These are phyloP conservation scores for Talaromyces sp. DNA, from an alignment of 2,329 filamentous ascomycete genomes.

Conservation along the genomic window DNA sequence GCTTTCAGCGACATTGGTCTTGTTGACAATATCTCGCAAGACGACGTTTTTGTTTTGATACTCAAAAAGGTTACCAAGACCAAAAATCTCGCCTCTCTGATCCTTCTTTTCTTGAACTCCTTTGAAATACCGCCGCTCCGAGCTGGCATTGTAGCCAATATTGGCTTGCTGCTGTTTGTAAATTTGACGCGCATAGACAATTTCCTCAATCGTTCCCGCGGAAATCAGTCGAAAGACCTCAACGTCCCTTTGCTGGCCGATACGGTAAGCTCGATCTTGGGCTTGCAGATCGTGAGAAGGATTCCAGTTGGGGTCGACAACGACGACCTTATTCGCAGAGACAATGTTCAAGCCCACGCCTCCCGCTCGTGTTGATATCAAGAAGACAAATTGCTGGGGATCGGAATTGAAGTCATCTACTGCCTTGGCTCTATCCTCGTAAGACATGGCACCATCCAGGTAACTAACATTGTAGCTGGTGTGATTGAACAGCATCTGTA, in stretches of 20 bases:
- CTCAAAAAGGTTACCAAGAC: constrained; percentile 76
- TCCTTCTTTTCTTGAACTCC: constrained; percentile 79
- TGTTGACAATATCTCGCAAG: constrained; percentile 93
- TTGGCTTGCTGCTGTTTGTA: constrained; percentile 99
- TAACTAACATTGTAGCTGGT: constrained; percentile 90
- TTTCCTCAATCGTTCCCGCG: constrained; percentile 90
- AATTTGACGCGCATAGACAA: constrained; percentile 92
- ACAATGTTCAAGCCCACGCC: constrained; percentile 95
- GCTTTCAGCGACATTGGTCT: constrained; percentile 93
- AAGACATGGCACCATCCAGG: constrained; percentile 75
- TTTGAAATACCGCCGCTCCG: constrained; percentile 89
- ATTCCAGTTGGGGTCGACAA: constrained; percentile 97
- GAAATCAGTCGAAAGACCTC: constrained; percentile 92
- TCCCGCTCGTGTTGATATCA: constrained; percentile 90
- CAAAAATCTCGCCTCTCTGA: constrained; percentile 91
- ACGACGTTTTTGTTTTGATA: constrained; percentile 75
- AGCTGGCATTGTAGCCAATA: constrained; percentile 89
- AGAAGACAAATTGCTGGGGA: constrained; percentile 81
- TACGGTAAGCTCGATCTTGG: constrained; percentile 92
- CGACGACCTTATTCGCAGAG: constrained; percentile 94
- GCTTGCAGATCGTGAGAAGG: constrained; percentile 91
- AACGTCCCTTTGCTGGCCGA: constrained; percentile 86
- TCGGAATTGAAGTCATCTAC: constrained; percentile 93
- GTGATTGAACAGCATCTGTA: constrained; percentile 77
- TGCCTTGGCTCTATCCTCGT: constrained; percentile 72